Base-by-base conservation (phyloP, 2,329 filamentous ascomycete genomes). In the Grosmannia penicillata region DNA sequence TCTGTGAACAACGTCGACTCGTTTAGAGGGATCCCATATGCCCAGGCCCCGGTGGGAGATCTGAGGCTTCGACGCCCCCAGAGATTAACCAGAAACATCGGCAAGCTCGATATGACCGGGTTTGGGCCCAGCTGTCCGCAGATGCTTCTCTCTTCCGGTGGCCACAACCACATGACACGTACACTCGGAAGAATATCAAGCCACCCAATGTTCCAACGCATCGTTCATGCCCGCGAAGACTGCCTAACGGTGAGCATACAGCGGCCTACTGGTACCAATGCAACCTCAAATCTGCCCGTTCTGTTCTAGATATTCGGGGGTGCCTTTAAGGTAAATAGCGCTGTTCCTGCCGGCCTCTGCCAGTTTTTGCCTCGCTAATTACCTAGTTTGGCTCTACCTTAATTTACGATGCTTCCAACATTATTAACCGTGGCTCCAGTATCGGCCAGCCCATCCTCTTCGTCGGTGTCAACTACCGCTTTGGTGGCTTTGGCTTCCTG, bases 391-490 rank as follows among this genome's bases (percentile, higher is more conserved):
- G 66, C 19, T 66, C 54, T 41, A 65, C 55, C 40, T 54, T 52
- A 40, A 67, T 63, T 54, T 77, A 75, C 46, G 69, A 76, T 42
- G 70, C 56, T 4, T 54, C 59, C 4, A 56, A 56, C 30, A 56
- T 74, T 10, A 47, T 77, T 1, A 38, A 51, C 1, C 59, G 61
- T 14, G 69, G 63, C 3, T 51, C 72, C 27, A 45, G 49, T 1
- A 47, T 68, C 38, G 64, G 64, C 24, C 72, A 82, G 56, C 76
- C 78, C 0, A 75, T 89, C 44, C 59, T 93, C 33, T 82, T 78
- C 38, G 82, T 89, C 0, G 70, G 77, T 0, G 74, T 87, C 51
- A 87, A 86, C 58, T 87, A 93, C 57, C 76, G 82, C 2, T 62
- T 82, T 1, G 78, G 71, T 8, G 80, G 75, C 0, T 86, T 85